Evolutionary conservation across 2,329 filamentous ascomycete genomes (phyloP).

Genomic region (Diaporthe amygdali): DNA sequence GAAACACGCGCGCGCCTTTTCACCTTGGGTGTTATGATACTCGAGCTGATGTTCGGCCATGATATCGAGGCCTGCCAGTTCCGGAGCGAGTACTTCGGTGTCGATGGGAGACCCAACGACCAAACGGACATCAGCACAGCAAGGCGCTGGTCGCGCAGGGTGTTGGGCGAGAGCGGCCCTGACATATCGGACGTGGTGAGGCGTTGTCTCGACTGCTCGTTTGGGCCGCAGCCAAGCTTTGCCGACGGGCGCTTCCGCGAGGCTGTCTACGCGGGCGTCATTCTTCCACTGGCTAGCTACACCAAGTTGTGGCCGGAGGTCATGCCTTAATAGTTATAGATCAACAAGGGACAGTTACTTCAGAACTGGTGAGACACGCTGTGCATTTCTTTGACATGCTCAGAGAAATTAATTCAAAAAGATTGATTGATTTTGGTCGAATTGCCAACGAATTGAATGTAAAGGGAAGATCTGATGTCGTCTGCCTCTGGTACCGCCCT

Average conservation of each 20-base stretch:
- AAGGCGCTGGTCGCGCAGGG: neutral
- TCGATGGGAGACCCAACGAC: neutral
- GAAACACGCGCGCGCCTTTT: neutral
- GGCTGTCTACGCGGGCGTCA: neutral
- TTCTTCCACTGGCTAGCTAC: neutral
- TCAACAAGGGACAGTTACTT: too few relatives aligned
- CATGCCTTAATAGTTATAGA: neutral
- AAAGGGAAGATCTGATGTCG: too few relatives aligned
- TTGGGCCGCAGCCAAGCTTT: neutral
- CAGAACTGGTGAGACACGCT: neutral
- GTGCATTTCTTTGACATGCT: too few relatives aligned
- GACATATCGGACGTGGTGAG: neutral
- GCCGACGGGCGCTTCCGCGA: neutral
- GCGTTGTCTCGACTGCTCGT: neutral
- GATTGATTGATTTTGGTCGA: too few relatives aligned
- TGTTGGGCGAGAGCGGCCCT: neutral
- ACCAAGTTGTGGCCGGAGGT: neutral
- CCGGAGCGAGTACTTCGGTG: neutral
- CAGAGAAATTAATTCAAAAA: too few relatives aligned
- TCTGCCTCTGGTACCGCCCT: too few relatives aligned
- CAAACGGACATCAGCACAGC: neutral
- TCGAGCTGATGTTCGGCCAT: neutral
- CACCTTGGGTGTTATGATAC: neutral
- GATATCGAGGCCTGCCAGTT: neutral
- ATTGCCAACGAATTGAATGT: too few relatives aligned